A percentile compares a stretch with the other conserved stretches of the same genome.
Conservation (phyloP, 371 early-diverging fungal genomes). For the Lichtheimia ornata region DNA sequence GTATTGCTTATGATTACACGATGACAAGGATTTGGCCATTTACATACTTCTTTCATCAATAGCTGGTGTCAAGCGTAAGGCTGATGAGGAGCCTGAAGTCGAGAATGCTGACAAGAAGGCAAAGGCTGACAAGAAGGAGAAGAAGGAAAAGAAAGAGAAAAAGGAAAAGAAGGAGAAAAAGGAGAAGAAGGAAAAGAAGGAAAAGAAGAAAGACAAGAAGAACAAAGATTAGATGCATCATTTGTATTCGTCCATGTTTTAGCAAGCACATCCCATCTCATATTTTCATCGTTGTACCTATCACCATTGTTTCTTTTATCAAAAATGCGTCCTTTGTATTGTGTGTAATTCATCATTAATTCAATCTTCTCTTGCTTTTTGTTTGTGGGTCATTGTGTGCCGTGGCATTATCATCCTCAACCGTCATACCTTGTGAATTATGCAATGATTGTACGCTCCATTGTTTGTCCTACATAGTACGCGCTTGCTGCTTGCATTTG, state of each 20-base stretch:
- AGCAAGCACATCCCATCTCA: conserved; percentile 2
- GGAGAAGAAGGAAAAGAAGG: conserved; percentile 34
- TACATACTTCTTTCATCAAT: background rate
- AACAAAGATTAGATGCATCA: conserved; percentile 26
- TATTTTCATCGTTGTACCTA: conserved; percentile 3
- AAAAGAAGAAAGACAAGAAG: conserved; percentile 32
- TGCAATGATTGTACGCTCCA: background rate
- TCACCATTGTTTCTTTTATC: conserved; percentile 1
- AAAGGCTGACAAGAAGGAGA: conserved; percentile 55
- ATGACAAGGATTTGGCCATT: conserved; percentile 10
- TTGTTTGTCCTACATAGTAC: too few species aligned
- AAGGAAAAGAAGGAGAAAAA: conserved; percentile 59
- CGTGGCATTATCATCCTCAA: background rate
- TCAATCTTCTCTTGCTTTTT: too few species aligned
- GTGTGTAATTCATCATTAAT: background rate
- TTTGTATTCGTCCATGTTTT: conserved; percentile 1
- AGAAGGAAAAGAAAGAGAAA: conserved; percentile 59
- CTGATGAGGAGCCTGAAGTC: conserved; percentile 3
- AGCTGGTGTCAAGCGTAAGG: conserved; percentile 12
- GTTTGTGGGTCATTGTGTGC: too few species aligned
- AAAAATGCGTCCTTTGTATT: background rate
- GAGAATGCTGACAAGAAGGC: conserved; percentile 52
- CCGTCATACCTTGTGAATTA: background rate
- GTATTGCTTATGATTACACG: background rate
- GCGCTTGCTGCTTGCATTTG: background rate